Evolutionary conservation across 2,329 filamentous ascomycete species (phyloP).

Genomic region (Davidsoniella neocaledoniae): DNA sequence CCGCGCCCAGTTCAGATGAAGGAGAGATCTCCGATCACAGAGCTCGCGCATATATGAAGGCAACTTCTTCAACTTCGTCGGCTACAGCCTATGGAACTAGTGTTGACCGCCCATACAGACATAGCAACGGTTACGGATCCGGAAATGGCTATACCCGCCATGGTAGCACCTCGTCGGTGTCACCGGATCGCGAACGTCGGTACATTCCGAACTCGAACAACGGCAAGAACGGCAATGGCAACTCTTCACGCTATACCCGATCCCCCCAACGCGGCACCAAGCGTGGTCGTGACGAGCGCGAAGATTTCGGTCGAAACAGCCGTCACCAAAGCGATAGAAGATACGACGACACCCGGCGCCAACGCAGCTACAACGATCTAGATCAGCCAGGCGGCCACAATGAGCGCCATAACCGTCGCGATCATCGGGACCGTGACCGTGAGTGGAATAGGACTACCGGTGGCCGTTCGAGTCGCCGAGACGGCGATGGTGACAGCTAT

Average conservation of each 20-base stretch:
- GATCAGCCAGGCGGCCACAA: constrained; percentile 18
- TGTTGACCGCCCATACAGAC: constrained; percentile 88
- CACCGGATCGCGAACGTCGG: constrained; percentile 22
- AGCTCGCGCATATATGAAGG: constrained; percentile 39
- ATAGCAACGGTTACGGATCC: not conserved
- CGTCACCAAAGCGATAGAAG: not conserved
- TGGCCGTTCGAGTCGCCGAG: constrained; percentile 27
- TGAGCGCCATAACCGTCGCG: not conserved
- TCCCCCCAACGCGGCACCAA: constrained; percentile 29
- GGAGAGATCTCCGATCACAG: not conserved
- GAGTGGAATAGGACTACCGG: not conserved
- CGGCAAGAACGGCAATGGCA: constrained; percentile 16
- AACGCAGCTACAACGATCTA: constrained; percentile 47
- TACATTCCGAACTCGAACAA: constrained; percentile 22
- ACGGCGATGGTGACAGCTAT: constrained; percentile 33
- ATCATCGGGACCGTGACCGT: constrained; percentile 18
- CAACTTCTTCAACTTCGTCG: constrained; percentile 43
- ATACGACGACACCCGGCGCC: constrained; percentile 36
- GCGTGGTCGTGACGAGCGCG: constrained; percentile 46
- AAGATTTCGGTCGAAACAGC: constrained; percentile 35
- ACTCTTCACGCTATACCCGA: constrained; percentile 14
- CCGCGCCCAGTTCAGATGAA: not conserved
- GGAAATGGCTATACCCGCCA: constrained; percentile 28
- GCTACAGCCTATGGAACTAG: constrained; percentile 58
- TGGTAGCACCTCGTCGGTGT: constrained; percentile 29